Evolutionary conservation across 371 early-diverging fungal species (phyloP).

Genomic region (Mortierella sp.): DNA sequence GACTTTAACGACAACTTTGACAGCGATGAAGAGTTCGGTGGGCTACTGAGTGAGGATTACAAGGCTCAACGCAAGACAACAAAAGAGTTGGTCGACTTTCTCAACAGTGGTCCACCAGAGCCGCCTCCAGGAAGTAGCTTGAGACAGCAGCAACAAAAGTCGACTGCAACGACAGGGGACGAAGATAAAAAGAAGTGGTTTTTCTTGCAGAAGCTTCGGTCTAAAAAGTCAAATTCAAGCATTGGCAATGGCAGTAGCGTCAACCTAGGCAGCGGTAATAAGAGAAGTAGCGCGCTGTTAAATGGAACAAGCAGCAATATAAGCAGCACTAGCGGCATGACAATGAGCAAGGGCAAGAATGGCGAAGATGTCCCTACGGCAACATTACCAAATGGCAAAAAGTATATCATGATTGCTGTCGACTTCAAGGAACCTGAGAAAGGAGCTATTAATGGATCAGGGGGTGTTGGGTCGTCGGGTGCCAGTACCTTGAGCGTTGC

Average conservation of each 20-base stretch:
- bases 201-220: conserved; percentile 25
- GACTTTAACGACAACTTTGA: conserved; percentile 30
- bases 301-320: conserved; percentile 16
- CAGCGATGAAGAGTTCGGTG: conserved; percentile 33
- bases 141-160: neutral
- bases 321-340: neutral
- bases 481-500: conserved; percentile 14
- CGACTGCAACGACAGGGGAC: conserved; percentile 1
- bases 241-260: neutral
- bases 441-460: conserved; percentile 7
- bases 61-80: conserved; percentile 44
- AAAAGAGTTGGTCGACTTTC: conserved; percentile 41
- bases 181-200: conserved; percentile 42
- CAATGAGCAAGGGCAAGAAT: conserved; percentile 7
- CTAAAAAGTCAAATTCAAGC: conserved; percentile 25
- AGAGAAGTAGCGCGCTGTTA: conserved; percentile 13
- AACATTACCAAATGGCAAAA: conserved; percentile 32
- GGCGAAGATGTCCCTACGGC: conserved; percentile 11
- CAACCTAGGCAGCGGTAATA: neutral
- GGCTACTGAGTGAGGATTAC: conserved; percentile 36
- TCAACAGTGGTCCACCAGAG: conserved; percentile 37
- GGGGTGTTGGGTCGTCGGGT: neutral
- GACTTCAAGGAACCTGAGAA: conserved; percentile 2
- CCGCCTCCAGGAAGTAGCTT: neutral
- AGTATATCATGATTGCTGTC: conserved; percentile 55